These are phyloP conservation scores for Teratosphaeria destructans DNA, from an alignment of 2,329 filamentous ascomycete genomes.

Conservation along the genomic window DNA sequence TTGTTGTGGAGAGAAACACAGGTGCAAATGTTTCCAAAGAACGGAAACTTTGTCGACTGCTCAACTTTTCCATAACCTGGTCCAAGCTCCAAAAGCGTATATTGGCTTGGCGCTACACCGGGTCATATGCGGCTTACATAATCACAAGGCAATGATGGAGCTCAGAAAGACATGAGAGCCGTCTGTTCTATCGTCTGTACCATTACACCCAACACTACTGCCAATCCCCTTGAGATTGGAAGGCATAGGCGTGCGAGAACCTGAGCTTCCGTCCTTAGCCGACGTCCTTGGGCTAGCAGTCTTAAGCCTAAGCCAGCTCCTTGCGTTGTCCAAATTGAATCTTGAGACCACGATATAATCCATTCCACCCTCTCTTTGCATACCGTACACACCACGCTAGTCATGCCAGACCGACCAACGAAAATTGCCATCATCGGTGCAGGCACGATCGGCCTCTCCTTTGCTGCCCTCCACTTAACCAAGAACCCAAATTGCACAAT, in stretches of 20 bases:
- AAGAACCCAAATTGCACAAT: constrained; percentile 32
- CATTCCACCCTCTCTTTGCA: background rate
- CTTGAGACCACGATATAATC: background rate
- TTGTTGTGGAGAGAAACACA: background rate
- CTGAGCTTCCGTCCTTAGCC: no score
- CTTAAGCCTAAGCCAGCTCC: background rate
- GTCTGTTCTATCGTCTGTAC: no score
- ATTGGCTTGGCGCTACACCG: background rate
- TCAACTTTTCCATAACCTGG: background rate
- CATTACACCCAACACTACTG: no score
- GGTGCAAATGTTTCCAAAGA: background rate
- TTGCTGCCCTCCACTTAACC: constrained; percentile 43
- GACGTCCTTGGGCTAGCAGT: background rate
- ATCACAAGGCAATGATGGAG: background rate
- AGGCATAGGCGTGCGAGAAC: no score
- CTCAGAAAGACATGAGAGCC: no score
- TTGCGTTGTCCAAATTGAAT: background rate
- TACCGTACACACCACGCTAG: background rate
- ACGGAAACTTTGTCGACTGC: background rate
- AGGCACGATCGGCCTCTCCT: constrained; percentile 46
- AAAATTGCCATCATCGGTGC: constrained; percentile 34
- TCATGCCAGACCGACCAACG: background rate
- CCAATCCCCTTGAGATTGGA: no score
- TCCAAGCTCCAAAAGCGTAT: background rate
- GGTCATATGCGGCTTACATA: background rate